phyloP scores from a whole-genome alignment of 2,329 filamentous ascomycete species.

The Trichophyton schoenleinii region DNA sequence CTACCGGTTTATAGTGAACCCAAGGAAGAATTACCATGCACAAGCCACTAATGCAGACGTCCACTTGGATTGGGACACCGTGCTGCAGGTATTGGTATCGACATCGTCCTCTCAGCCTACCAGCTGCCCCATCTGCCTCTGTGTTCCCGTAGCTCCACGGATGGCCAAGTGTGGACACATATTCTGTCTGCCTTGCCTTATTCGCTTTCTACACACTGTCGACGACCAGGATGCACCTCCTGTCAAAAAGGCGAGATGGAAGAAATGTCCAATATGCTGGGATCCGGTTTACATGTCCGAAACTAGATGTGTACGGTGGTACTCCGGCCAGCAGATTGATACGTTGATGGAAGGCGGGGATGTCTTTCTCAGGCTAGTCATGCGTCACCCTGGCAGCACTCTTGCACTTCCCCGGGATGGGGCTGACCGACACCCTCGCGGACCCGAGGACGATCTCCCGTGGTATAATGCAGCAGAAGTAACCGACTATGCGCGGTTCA shows the following conservation, averaged over 20 bases:
- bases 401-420: slow-evolving; percentile 78
- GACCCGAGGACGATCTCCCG: slow-evolving; percentile 63
- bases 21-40: slow-evolving; percentile 61
- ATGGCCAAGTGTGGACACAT: slow-evolving; percentile 98
- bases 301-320: slow-evolving; percentile 79
- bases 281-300: slow-evolving; percentile 89
- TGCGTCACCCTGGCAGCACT: slow-evolving; percentile 66
- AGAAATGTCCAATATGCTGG: slow-evolving; percentile 93
- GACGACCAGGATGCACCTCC: slow-evolving; percentile 50
- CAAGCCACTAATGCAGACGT: slow-evolving; percentile 80
- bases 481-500: slow-evolving; percentile 84
- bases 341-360: slow-evolving; percentile 68
- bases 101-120: slow-evolving; percentile 67
- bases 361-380: slow-evolving; percentile 76
- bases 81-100: slow-evolving; percentile 84
- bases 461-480: slow-evolving; percentile 95
- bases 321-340: slow-evolving; percentile 72
- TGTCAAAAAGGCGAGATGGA: slow-evolving; percentile 66
- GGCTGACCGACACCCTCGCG: slow-evolving; percentile 28
- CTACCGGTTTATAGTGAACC: slow-evolving; percentile 90
- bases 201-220: slow-evolving; percentile 89
- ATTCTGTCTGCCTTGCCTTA: slow-evolving; percentile 84
- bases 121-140: slow-evolving; percentile 89
- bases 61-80: slow-evolving; percentile 78
- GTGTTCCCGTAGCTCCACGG: slow-evolving; percentile 77